These are phyloP conservation scores for Apophysomyces elegans DNA, from an alignment of 371 early-diverging fungal species.

Conservation along the genomic window DNA sequence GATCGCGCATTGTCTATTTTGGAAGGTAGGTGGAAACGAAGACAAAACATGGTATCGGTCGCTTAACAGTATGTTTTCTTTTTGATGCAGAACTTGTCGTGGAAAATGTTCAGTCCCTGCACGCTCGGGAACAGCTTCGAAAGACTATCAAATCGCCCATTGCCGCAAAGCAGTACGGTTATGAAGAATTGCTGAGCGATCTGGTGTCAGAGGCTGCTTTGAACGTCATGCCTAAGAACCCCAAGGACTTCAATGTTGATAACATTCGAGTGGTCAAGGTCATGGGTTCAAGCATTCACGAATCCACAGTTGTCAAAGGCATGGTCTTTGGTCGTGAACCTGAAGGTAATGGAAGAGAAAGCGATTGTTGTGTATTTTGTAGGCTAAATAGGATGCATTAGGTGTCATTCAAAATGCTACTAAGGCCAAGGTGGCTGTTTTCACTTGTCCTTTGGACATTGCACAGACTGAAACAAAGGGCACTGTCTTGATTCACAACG, in stretches of 20 bases:
- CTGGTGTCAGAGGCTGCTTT: constrained; percentile 89
- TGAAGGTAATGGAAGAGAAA: constrained; percentile 61
- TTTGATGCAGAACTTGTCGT: constrained; percentile 63
- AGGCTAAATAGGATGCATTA: constrained; percentile 7
- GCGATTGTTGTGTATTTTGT: not conserved
- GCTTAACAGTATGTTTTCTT: not conserved
- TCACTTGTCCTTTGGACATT: constrained; percentile 96
- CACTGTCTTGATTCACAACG: constrained; percentile 97
- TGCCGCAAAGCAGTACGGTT: constrained; percentile 93
- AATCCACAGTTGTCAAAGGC: constrained; percentile 93
- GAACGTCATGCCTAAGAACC: constrained; percentile 89
- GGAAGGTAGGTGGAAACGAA: constrained; percentile 59
- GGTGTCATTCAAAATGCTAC: constrained; percentile 63
- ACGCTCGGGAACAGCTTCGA: constrained; percentile 59
- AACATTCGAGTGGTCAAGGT: constrained; percentile 97
- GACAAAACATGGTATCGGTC: too few species aligned
- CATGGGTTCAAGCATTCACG: constrained; percentile 91
- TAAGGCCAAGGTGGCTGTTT: constrained; percentile 96
- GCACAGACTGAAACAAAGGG: constrained; percentile 99
- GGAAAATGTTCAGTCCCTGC: constrained; percentile 65
- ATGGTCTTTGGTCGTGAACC: constrained; percentile 99
- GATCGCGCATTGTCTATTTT: constrained; percentile 84
- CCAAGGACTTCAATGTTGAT: constrained; percentile 92
- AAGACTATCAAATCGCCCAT: constrained; percentile 82
- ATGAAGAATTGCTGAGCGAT: constrained; percentile 85